These are phyloP conservation scores for Blastobotrys niveus DNA, from an alignment of 1,139 yeast species.

Conservation along the genomic window DNA sequence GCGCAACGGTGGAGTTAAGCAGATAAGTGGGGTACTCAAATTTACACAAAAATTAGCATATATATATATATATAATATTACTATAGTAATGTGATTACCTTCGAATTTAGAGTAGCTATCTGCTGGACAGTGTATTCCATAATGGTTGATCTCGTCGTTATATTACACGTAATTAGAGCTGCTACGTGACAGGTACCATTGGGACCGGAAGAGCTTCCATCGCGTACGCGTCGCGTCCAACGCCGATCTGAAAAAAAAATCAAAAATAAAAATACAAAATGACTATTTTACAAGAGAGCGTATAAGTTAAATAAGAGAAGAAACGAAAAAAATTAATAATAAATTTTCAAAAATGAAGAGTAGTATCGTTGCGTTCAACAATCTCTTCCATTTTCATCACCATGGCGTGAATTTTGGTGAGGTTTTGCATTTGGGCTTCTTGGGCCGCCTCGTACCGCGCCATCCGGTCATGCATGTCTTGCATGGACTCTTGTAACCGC, in stretches of 20 bases:
- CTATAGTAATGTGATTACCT: too few relatives aligned
- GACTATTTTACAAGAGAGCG: not conserved
- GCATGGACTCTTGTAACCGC: not conserved
- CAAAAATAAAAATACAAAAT: not conserved
- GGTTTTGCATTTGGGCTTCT: not conserved
- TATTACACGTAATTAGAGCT: too few relatives aligned
- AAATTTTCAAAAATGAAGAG: not conserved
- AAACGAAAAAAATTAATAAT: not conserved
- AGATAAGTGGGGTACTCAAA: too few relatives aligned
- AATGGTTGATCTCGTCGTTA: too few relatives aligned
- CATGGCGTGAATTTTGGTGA: not conserved
- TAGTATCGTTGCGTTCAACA: conserved; percentile 2
- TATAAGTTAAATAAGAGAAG: not conserved
- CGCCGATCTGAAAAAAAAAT: not conserved
- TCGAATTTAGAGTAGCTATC: too few relatives aligned
- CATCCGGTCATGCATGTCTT: not conserved
- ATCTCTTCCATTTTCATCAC: conserved; percentile 1
- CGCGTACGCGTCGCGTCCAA: conserved; percentile 1
- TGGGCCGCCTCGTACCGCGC: conserved; percentile 2
- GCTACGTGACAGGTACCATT: too few relatives aligned
- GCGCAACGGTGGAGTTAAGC: too few relatives aligned
- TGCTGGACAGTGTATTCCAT: too few relatives aligned
- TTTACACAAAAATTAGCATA: too few relatives aligned
- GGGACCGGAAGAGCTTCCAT: too few relatives aligned
- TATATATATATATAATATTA: too few relatives aligned